Percentiles rank a stretch among this genome's conserved stretches.
phyloP scores from a whole-genome alignment of 129 eudicot species.

The Flaveria bidentis region DNA sequence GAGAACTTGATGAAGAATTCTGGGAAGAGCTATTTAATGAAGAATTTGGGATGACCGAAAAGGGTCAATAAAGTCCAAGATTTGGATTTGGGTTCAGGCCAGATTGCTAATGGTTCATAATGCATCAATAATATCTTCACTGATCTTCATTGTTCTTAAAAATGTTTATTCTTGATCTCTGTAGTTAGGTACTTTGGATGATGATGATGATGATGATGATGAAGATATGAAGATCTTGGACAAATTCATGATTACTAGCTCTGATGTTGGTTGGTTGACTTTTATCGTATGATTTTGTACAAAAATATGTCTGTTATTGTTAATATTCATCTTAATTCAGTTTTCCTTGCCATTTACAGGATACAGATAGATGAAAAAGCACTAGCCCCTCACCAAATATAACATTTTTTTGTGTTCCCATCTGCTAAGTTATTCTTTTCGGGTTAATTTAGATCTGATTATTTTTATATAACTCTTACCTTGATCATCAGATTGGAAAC shows the following conservation, averaged over 20 bases:
- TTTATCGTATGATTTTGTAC: constrained; percentile 37
- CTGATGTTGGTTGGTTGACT: constrained; percentile 46
- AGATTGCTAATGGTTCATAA: constrained; percentile 20
- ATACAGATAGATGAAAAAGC: constrained; percentile 36
- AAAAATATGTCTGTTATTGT: constrained; percentile 10
- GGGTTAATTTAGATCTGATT: constrained; percentile 14
- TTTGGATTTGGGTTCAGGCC: constrained; percentile 49
- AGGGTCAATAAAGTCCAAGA: constrained; percentile 27
- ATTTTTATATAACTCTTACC: constrained; percentile 40
- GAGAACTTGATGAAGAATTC: constrained; percentile 83
- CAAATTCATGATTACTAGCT: constrained; percentile 37
- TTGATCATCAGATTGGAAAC: constrained; percentile 48
- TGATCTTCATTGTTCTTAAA: constrained; percentile 34
- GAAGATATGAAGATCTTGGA: constrained; percentile 43
- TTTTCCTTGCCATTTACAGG: constrained; percentile 48
- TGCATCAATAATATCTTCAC: constrained; percentile 34
- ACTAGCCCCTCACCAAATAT: constrained; percentile 16
- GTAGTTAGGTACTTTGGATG: constrained; percentile 47
- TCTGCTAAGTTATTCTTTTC: not conserved
- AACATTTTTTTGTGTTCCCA: constrained; percentile 18
- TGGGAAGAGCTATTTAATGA: constrained; percentile 77
- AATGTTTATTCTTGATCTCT: constrained; percentile 37
- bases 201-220: constrained; percentile 32
- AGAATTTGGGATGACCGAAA: constrained; percentile 37
- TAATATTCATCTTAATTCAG: constrained; percentile 22